phyloP scores from a whole-genome alignment of 345 rosid species.

The Hevea brasiliensis region DNA sequence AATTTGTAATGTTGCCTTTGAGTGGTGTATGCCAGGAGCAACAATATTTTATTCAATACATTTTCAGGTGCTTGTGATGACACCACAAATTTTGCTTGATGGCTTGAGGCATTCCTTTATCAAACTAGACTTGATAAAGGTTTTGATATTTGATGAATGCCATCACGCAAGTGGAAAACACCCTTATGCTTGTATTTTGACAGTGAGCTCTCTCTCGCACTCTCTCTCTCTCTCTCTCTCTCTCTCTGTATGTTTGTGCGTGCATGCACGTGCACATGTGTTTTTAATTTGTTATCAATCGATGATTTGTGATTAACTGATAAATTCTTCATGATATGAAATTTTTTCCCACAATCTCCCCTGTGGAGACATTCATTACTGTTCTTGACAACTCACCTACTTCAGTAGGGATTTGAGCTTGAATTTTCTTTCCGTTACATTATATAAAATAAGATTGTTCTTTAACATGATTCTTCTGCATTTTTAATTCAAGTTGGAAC shows the following conservation, averaged over 20 bases:
- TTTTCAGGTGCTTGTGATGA: slow-evolving; percentile 88
- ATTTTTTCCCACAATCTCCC: too few relatives aligned
- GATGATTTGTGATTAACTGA: background rate
- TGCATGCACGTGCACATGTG: too few relatives aligned
- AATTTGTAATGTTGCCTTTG: background rate
- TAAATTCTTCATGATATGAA: background rate
- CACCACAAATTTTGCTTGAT: slow-evolving; percentile 74
- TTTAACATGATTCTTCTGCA: background rate
- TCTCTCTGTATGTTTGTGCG: background rate
- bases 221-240: background rate
- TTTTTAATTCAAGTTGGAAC: background rate
- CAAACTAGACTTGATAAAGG: slow-evolving; percentile 56
- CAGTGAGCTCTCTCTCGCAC: slow-evolving; percentile 44
- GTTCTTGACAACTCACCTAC: background rate
- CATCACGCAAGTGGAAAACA: slow-evolving; percentile 75
- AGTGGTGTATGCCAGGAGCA: background rate
- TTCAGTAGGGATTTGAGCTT: background rate
- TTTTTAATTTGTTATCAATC: background rate
- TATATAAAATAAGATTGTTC: background rate
- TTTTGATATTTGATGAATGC: slow-evolving; percentile 88
- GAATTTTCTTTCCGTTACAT: background rate
- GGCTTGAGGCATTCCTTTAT: slow-evolving; percentile 70
- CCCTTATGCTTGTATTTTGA: slow-evolving; percentile 80
- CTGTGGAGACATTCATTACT: background rate
- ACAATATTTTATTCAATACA: slow-evolving; percentile 13